phyloP scores from a whole-genome alignment of 257 asterid genomes.

The Plantago major region DNA sequence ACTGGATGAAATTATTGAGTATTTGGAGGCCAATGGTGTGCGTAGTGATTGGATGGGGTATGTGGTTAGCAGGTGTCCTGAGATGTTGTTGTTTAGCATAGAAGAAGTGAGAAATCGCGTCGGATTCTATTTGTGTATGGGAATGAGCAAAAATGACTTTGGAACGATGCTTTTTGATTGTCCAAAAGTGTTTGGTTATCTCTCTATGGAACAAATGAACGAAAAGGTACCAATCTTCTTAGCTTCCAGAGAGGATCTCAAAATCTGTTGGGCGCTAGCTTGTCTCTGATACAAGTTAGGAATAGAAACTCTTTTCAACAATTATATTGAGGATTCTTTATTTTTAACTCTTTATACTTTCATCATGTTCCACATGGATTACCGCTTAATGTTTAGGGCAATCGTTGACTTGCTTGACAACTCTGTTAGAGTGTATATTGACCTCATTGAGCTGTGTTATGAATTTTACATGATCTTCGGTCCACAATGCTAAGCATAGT shows the following conservation, averaged over 20 bases:
- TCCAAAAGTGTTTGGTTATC: slow-evolving; percentile 83
- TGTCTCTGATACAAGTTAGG: too few relatives aligned
- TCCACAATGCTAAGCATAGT: background rate
- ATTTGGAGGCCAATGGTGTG: slow-evolving; percentile 69
- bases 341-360: too few relatives aligned
- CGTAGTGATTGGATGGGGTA: slow-evolving; percentile 89
- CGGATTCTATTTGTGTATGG: slow-evolving; percentile 68
- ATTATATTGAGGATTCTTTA: too few relatives aligned
- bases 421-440: too few relatives aligned
- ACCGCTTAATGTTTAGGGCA: too few relatives aligned
- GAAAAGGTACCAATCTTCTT: slow-evolving; percentile 53
- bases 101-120: slow-evolving; percentile 56
- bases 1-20: slow-evolving; percentile 50
- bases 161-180: slow-evolving; percentile 93
- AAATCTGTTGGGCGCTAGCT: too few relatives aligned
- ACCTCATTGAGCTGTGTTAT: too few relatives aligned
- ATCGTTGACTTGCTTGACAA: too few relatives aligned
- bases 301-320: too few relatives aligned
- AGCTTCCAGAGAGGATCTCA: too few relatives aligned
- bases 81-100: slow-evolving; percentile 64
- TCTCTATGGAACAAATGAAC: slow-evolving; percentile 87
- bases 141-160: slow-evolving; percentile 73
- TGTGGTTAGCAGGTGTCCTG: slow-evolving; percentile 81
- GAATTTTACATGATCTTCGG: too few relatives aligned
- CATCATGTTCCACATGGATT: too few relatives aligned